phyloP scores from a whole-genome alignment of 73 alveolate genomes.

The Uronychia setigera region DNA sequence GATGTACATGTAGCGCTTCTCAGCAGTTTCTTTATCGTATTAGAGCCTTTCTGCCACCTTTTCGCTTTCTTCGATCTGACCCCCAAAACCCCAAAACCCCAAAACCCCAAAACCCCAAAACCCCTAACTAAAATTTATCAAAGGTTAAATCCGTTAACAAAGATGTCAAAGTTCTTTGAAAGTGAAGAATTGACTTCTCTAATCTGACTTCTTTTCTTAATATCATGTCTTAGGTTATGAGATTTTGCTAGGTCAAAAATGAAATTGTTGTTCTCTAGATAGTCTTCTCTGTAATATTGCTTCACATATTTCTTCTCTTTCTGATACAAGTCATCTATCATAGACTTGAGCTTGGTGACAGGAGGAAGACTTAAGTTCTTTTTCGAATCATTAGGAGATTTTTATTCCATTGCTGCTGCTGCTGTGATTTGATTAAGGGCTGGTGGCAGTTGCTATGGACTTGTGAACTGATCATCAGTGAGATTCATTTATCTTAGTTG shows the following conservation, averaged over 20 bases:
- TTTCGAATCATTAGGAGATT: neutral
- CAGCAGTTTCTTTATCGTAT: too few relatives aligned
- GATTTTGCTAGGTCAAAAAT: slow-evolving; percentile 30
- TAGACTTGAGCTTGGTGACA: slow-evolving; percentile 14
- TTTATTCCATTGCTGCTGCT: neutral
- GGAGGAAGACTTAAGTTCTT: slow-evolving; percentile 30
- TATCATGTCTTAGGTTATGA: too few relatives aligned
- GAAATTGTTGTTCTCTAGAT: slow-evolving; percentile 25
- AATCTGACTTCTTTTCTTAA: too few relatives aligned
- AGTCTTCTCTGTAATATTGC: slow-evolving; percentile 40
- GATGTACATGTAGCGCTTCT: too few relatives aligned
- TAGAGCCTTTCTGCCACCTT: too few relatives aligned
- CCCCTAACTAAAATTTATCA: too few relatives aligned
- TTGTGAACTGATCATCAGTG: neutral
- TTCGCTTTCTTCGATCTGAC: too few relatives aligned
- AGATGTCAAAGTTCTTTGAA: too few relatives aligned
- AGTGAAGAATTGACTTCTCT: too few relatives aligned
- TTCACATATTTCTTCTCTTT: slow-evolving; percentile 44
- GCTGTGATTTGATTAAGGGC: neutral
- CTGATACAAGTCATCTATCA: slow-evolving; percentile 36
- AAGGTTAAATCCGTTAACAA: too few relatives aligned
- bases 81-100: too few relatives aligned
- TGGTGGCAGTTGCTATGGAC: neutral
- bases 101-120: too few relatives aligned
- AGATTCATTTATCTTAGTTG: neutral